Evolutionary conservation across 208 protist species (phyloP), one percentile per base, ranked within the genome.

Genomic region (Phytomonas sp.): DNA sequence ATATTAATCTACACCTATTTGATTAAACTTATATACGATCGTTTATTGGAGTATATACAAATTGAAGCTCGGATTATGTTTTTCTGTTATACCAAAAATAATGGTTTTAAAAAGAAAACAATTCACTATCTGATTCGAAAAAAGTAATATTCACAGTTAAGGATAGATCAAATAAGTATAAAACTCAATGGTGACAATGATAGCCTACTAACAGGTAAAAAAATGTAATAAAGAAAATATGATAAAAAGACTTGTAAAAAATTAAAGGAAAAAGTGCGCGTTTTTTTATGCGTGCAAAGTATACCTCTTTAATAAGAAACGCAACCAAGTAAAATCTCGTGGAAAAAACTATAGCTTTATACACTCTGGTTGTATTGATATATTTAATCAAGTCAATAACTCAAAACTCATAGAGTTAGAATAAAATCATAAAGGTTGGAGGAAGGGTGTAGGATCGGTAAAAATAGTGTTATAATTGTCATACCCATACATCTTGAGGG

Each of bases 221-320:
- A 19, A 26, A 56, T 56, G 16, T 56, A 26, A 23, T 26, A 56
- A 56, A 10, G 66, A 7, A 29, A 70, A 70, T 26, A 70, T 34
- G 33, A 66, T 61, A 37, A 32, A 74, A 69, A 23, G 40, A 60
- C 61, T 40, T 10, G 26, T 37, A n/a, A 62, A 71, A 63, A 67
- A 62, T 36, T 36, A 66, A 60, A 30, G 70, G 63, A 63, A 64
- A 52, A 66, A 75, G 26, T 37, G 45, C 26, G 45, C 19, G 7
- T 0, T 56, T 19, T 56, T 56, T 26, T 56, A 23, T 56, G 45
- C 45, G 26, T 56, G 16, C 16, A 19, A 56, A 56, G 10, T 7
- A 56, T 56, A 56, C 45, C 45, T 56, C 45, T 56, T 19, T 10
- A 49, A 49, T 56, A 56, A 56, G 23, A 7, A 56, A 56, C 45